phyloP scores from a whole-genome alignment of 768 basidiomycete species.

The Termitomyces heimii region DNA sequence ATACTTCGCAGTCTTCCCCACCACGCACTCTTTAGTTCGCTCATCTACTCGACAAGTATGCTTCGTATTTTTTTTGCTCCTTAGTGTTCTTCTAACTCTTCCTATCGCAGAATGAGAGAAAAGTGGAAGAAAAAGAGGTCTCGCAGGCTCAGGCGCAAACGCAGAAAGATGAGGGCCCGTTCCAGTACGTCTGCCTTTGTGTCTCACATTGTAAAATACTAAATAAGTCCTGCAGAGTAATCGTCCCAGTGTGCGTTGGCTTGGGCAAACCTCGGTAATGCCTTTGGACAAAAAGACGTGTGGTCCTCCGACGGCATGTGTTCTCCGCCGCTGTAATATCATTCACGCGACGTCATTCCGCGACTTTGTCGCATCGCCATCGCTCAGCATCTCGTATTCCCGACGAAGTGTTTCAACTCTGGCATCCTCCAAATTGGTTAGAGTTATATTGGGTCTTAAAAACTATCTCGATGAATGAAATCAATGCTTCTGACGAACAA shows the following conservation, averaged over 20 bases:
- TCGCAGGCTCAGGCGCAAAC: slow-evolving; percentile 87
- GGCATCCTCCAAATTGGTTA: not conserved
- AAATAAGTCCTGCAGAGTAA: slow-evolving; percentile 28
- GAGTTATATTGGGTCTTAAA: slow-evolving; percentile 10
- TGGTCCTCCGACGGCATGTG: slow-evolving; percentile 3
- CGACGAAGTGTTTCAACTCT: slow-evolving; percentile 6
- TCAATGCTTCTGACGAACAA: not conserved
- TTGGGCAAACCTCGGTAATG: slow-evolving; percentile 17
- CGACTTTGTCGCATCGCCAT: slow-evolving; percentile 17
- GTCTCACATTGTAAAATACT: not conserved
- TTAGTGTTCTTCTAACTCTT: not conserved
- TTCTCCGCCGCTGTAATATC: not conserved
- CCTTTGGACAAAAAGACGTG: slow-evolving; percentile 5
- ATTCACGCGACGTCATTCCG: slow-evolving; percentile 12
- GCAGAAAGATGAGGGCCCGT: slow-evolving; percentile 94
- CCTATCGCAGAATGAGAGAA: slow-evolving; percentile 70
- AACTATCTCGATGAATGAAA: slow-evolving; percentile 9
- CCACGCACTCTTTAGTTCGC: slow-evolving; percentile 19
- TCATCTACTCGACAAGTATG: slow-evolving; percentile 28
- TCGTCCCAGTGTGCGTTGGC: slow-evolving; percentile 17
- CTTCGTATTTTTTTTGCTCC: not conserved
- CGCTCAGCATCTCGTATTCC: slow-evolving; percentile 6
- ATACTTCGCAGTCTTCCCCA: slow-evolving; percentile 5
- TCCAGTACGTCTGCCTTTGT: slow-evolving; percentile 59
- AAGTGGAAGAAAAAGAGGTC: slow-evolving; percentile 98